A percentile compares a stretch with the other conserved stretches of the same genome.
Conservation (phyloP, 2,329 filamentous ascomycete genomes). For the Trematosphaeria pertusa region DNA sequence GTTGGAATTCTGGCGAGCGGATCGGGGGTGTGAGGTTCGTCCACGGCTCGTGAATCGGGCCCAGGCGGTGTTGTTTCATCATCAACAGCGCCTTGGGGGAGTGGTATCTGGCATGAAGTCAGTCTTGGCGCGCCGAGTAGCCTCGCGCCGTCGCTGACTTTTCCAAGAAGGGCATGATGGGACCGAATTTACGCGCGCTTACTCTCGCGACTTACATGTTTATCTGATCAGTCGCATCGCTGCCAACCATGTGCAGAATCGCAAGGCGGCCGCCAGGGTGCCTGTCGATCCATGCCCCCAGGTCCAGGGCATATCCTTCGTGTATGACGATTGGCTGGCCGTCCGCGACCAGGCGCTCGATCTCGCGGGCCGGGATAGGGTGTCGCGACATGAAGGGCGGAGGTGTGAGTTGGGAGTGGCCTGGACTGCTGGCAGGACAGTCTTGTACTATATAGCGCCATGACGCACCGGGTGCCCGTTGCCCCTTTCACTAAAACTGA, state of each 20-base stretch:
- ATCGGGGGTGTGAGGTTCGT: conserved; percentile 67
- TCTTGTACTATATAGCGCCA: neutral
- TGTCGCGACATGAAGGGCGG: conserved; percentile 31
- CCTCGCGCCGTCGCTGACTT: conserved; percentile 8
- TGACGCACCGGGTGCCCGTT: neutral
- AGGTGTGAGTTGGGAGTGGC: neutral
- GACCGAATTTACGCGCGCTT: conserved; percentile 10
- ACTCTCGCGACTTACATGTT: conserved; percentile 56
- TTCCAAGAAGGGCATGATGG: conserved; percentile 14
- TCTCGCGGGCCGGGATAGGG: conserved; percentile 53
- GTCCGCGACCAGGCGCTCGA: conserved; percentile 62
- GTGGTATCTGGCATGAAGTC: conserved; percentile 60
- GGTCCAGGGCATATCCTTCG: conserved; percentile 61
- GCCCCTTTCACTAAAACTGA: neutral
- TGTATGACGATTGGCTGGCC: conserved; percentile 64
- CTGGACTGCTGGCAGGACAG: neutral
- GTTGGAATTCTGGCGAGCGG: conserved; percentile 54
- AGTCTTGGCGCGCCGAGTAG: conserved; percentile 24
- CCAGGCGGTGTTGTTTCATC: conserved; percentile 68
- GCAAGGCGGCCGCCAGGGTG: conserved; percentile 67
- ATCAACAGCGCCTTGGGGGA: conserved; percentile 59
- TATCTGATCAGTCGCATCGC: conserved; percentile 66
- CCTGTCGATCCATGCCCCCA: conserved; percentile 64
- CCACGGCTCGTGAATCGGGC: conserved; percentile 63
- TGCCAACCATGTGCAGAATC: conserved; percentile 67